Percentiles rank a stretch among this genome's conserved stretches.
Evolutionary conservation across 2,329 filamentous ascomycete genomes (phyloP).

Genomic region (Lecanicillium sp.): DNA sequence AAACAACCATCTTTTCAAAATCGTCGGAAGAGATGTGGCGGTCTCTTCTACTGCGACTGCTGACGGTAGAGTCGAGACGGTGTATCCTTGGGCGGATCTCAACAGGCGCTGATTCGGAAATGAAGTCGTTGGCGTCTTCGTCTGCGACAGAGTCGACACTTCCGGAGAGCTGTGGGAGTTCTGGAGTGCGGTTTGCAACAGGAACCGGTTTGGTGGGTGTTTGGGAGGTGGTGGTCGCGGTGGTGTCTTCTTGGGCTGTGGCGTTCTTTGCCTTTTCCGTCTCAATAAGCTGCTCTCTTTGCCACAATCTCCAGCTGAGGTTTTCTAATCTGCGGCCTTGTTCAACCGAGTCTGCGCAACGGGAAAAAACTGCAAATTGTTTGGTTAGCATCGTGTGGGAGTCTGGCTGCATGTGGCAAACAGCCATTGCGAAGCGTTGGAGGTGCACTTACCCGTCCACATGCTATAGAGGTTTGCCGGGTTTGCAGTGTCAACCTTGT

Average conservation of each 20-base stretch:
- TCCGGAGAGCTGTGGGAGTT: slow-evolving; percentile 64
- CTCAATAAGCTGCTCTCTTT: slow-evolving; percentile 70
- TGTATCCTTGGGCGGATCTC: slow-evolving; percentile 61
- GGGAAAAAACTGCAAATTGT: slow-evolving; percentile 63
- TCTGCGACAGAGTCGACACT: slow-evolving; percentile 69
- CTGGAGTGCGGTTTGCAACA: slow-evolving; percentile 32
- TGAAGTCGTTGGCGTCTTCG: slow-evolving; percentile 56
- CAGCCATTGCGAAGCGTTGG: not conserved
- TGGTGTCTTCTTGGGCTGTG: slow-evolving; percentile 23
- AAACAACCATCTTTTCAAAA: slow-evolving; percentile 87
- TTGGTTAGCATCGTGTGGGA: slow-evolving; percentile 20
- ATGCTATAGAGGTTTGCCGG: slow-evolving; percentile 91
- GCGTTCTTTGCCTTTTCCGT: slow-evolving; percentile 56
- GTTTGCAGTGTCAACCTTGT: slow-evolving; percentile 89
- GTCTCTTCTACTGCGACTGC: slow-evolving; percentile 66
- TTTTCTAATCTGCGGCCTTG: slow-evolving; percentile 91
- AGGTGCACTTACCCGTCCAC: slow-evolving; percentile 77
- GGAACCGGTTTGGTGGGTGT: slow-evolving; percentile 42
- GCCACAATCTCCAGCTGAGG: slow-evolving; percentile 93
- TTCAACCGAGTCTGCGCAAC: slow-evolving; percentile 88
- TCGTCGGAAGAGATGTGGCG: slow-evolving; percentile 90
- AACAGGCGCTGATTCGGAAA: slow-evolving; percentile 43
- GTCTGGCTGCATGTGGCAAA: not conserved
- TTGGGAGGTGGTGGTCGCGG: slow-evolving; percentile 26
- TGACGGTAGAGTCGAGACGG: slow-evolving; percentile 62